Evolutionary conservation across 257 asterid genomes (phyloP), one percentile per base, ranked within the genome.

Genomic region (Jaltomata sinuosa): DNA sequence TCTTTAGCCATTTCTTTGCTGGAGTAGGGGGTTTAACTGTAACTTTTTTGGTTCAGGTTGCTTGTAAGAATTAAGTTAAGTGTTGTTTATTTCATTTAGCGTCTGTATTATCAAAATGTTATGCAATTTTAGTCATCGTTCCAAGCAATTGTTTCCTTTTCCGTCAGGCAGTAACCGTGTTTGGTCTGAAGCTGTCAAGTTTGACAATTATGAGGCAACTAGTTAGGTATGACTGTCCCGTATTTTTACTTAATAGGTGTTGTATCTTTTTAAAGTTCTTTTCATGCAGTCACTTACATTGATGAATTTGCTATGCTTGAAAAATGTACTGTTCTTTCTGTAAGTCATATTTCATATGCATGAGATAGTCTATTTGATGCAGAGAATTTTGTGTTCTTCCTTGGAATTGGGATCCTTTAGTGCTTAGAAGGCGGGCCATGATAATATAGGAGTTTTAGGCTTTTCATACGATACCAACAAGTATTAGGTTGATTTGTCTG

Each of bases 111-210:
- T 82, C 29, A 54, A 42, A n/a, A 29, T 49, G 67, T 22, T 16
- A 32, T 52, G 65, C 71, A 18, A 59, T 80, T 31, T 59, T 84
- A 81, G 36, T 47, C 42, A 25, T 76, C 42, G 18, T 47, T 76
- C 9, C 42, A 47, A 76, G 61, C 61, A 76, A 27, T 65, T 65
- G 49, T 31, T 62, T 86, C 86, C 52, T 80, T 78, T 79, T 72
- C 18, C 31, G 87, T 87, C 96, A 94, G 98, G 96, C 87, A 59
- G 91, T 88, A 55, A 72, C 93, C 71, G 53, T 87, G 83, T 92
- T 93, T 88, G 99, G 99, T 87, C 85, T 96, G 93, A 94, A 91
- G 95, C 91, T 96, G 87, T 90, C 97, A 80, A 92, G 98, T 87
- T 89, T 96, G 91, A 92, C 97, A 62, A 90, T 96, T 80, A 92